Evolutionary conservation across 2,329 filamentous ascomycete species (phyloP).

Genomic region (Aciculosporium take): DNA sequence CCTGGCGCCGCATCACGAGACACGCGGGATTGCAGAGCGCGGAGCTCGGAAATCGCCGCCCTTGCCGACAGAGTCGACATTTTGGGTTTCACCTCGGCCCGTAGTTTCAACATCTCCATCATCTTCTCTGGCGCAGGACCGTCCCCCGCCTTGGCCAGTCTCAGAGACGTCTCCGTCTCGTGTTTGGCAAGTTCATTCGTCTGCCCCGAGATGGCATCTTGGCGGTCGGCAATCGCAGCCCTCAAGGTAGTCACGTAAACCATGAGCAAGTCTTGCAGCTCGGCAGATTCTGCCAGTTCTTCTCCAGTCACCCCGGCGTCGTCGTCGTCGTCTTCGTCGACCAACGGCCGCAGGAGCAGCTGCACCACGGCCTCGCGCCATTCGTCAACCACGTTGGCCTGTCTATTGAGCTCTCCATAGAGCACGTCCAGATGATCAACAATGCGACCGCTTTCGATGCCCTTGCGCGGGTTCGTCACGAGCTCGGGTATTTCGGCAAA

Average conservation of each 20-base stretch:
- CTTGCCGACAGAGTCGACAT: conserved; percentile 50
- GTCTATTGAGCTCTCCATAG: conserved; percentile 51
- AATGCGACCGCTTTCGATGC: conserved; percentile 58
- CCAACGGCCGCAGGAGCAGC: conserved; percentile 57
- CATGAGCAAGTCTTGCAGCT: conserved; percentile 76
- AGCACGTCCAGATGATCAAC: conserved; percentile 53
- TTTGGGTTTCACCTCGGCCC: conserved; percentile 33
- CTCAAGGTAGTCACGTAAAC: conserved; percentile 71
- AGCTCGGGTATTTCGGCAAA: conserved; percentile 50
- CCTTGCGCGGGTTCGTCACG: conserved; percentile 37
- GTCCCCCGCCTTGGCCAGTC: conserved; percentile 44
- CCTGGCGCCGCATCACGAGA: conserved; percentile 11
- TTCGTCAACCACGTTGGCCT: conserved; percentile 55
- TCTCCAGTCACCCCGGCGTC: conserved; percentile 65
- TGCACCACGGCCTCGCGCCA: conserved; percentile 64
- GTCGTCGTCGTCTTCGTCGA: conserved; percentile 62
- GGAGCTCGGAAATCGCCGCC: conserved; percentile 54
- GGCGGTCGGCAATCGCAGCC: conserved; percentile 63
- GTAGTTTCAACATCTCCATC: conserved; percentile 34
- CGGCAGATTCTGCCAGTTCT: conserved; percentile 78
- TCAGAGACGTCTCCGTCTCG: conserved; percentile 51
- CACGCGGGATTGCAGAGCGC: conserved; percentile 41
- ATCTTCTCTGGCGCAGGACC: conserved; percentile 57
- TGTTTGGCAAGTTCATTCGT: conserved; percentile 60
- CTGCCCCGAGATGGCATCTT: conserved; percentile 61